Evolutionary conservation across 2,329 filamentous ascomycete genomes (phyloP).

Genomic region (Pseudogymnoascus sp.): DNA sequence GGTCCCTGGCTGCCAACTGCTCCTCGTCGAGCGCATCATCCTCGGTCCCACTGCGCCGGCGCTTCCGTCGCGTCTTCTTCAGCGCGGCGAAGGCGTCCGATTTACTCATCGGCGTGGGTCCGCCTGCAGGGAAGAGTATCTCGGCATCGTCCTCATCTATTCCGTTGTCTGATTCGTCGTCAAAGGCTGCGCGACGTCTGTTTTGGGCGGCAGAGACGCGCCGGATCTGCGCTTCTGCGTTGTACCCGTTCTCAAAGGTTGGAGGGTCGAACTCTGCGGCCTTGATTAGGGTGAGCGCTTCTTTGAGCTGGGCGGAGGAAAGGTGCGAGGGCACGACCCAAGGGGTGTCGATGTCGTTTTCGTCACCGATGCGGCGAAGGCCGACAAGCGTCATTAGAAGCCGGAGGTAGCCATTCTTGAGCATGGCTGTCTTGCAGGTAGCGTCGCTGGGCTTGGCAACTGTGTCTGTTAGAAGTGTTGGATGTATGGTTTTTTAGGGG

Average conservation of each 20-base stretch:
- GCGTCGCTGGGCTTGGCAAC: conserved; percentile 51
- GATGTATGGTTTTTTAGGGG: background rate
- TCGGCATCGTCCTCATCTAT: conserved; percentile 47
- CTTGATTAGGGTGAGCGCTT: conserved; percentile 65
- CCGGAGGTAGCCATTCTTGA: conserved; percentile 82
- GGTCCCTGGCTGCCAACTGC: conserved; percentile 54
- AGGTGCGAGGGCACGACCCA: conserved; percentile 72
- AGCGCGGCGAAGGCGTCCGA: conserved; percentile 50
- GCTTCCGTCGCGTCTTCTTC: conserved; percentile 51
- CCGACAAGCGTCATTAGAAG: conserved; percentile 75
- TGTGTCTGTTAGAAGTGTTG: conserved; percentile 24
- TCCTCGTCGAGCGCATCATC: conserved; percentile 49
- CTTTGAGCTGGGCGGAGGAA: conserved; percentile 58
- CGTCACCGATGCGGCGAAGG: conserved; percentile 51
- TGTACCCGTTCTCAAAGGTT: conserved; percentile 62
- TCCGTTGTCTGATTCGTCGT: conserved; percentile 62
- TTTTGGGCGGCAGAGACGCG: conserved; percentile 53
- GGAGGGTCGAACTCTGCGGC: conserved; percentile 74
- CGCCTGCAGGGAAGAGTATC: conserved; percentile 62
- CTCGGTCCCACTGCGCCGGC: conserved; percentile 32
- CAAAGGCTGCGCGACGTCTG: conserved; percentile 56
- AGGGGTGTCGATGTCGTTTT: conserved; percentile 65
- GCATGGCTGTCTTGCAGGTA: conserved; percentile 65
- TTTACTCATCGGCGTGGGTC: conserved; percentile 52
- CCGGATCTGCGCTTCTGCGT: conserved; percentile 71